Evolutionary conservation across 305 asterid genomes (phyloP), one percentile per base, ranked within the genome.

Genomic region (Ruellia speciosa): DNA sequence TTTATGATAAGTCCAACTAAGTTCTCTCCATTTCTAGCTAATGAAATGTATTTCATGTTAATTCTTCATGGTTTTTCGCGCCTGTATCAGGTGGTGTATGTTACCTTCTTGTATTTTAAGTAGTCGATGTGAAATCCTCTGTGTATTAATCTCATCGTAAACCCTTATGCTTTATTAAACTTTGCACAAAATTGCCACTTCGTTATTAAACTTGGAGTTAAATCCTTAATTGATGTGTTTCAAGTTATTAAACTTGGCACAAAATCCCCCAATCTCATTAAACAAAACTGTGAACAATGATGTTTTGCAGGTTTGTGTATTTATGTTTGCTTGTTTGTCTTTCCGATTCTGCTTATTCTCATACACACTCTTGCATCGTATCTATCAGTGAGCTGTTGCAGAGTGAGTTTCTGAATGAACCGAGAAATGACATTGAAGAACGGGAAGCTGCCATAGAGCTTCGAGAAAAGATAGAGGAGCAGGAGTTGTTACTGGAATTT

Each of bases 361-460:
- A 71, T 55, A 28, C 52, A 37, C 48, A 37, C 41, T 47, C 40
- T 56, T 19, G 54, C 45, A 15, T 54, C 48, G 35, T 59, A 49
- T 60, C 45, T 49, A 50, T 41, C 80, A 93, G 99, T 62, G 97
- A 84, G 64, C 71, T 92, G 72, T 57, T 86, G 88, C 80, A 86
- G 78, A 92, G 99, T 53, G 95, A 86, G 59, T 88, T 92, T 68
- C 75, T 92, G 58, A 88, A 71, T 64, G 94, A 80, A 63, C 99
- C 95, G 34, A 84, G 85, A 73, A 80, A 77, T 24, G 87, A 76
- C 47, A 66, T 92, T 62, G 89, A 88, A 71, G 96, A 88, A 52
- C 88, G 94, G 34, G 86, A 84, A 77, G 90, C 89, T 54, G 96
- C 94, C 9, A 80, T 82, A 68, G 87, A 82, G 59, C 86, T 92